Evolutionary conservation across 2,329 filamentous ascomycete species (phyloP).

Genomic region (Hypomyces rosellus): DNA sequence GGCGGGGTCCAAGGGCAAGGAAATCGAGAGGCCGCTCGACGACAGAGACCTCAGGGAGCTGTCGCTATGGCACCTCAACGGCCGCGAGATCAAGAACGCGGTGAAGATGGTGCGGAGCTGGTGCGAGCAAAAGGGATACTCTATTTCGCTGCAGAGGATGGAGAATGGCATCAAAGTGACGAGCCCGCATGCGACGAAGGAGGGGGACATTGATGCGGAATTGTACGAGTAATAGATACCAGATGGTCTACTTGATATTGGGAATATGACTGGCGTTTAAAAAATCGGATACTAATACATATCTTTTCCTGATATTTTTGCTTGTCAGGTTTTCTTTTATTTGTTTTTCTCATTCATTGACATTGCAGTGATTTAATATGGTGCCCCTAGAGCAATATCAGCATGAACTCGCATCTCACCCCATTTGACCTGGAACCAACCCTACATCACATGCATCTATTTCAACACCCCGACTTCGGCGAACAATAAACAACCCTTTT

Average conservation of each 20-base stretch:
- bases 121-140: slow-evolving; percentile 39
- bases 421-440: background rate
- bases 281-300: too few species aligned
- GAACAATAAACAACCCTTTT: background rate
- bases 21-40: slow-evolving; percentile 15
- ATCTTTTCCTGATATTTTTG: too few species aligned
- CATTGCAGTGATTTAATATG: too few species aligned
- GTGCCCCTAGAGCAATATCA: background rate
- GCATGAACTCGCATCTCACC: background rate
- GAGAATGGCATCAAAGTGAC: slow-evolving; percentile 42
- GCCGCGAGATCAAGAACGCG: slow-evolving; percentile 41
- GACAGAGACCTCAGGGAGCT: slow-evolving; percentile 35
- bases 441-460: background rate
- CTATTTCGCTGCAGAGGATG: slow-evolving; percentile 34
- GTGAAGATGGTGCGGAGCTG: slow-evolving; percentile 40
- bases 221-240: slow-evolving; percentile 19
- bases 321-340: too few species aligned
- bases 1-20: slow-evolving; percentile 4
- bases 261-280: background rate
- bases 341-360: too few species aligned
- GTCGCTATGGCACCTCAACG: slow-evolving; percentile 36
- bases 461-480: background rate
- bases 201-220: slow-evolving; percentile 19
- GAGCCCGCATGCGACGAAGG: slow-evolving; percentile 35
- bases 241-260: background rate